Percentiles rank a stretch among this genome's conserved stretches.
phyloP scores from a whole-genome alignment of 1,284 basidiomycete genomes.

The Leccinum griseonigrum region DNA sequence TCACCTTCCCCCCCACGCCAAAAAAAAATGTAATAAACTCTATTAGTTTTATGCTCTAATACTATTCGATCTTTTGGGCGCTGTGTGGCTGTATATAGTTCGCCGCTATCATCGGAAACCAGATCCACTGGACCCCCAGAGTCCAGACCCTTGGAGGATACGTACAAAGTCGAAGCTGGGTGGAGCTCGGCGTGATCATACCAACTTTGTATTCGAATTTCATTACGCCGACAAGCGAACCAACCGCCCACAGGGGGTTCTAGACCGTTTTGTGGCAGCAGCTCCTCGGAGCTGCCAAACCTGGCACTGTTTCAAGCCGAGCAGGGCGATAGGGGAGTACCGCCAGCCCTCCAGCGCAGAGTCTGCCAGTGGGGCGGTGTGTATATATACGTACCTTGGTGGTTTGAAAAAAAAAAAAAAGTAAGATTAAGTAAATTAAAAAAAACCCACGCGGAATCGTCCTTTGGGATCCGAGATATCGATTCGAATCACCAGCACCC shows the following conservation, averaged over 20 bases:
- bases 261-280: background rate
- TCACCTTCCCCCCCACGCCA: background rate
- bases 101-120: background rate
- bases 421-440: background rate
- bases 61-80: background rate
- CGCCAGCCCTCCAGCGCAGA: background rate
- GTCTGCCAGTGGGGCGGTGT: background rate
- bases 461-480: background rate
- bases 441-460: background rate
- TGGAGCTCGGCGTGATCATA: background rate
- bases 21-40: background rate
- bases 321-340: background rate
- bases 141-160: background rate
- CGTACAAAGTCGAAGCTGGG: background rate
- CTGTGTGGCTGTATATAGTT: background rate
- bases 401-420: background rate
- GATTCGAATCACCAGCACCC: background rate
- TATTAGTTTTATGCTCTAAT: constrained; percentile 6
- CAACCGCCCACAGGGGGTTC: background rate
- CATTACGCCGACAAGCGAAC: background rate
- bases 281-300: background rate
- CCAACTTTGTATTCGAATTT: background rate
- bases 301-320: background rate
- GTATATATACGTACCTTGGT: background rate
- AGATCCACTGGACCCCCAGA: background rate